These are phyloP conservation scores for Veloporphyrellus conicus DNA, from an alignment of 1,284 basidiomycete genomes.

Conservation along the genomic window DNA sequence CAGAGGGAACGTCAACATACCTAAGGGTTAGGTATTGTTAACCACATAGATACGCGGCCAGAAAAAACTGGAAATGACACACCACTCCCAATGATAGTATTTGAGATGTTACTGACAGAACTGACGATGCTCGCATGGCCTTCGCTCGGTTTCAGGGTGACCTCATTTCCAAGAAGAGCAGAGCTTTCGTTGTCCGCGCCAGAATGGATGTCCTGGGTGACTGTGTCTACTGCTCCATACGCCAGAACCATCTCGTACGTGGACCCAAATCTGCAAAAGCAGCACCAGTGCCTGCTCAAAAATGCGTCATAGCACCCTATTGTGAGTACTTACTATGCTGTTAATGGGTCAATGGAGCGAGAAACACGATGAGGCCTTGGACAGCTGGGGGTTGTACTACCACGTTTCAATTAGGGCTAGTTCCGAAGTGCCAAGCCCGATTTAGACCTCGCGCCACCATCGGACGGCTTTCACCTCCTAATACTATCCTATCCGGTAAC, in stretches of 20 bases:
- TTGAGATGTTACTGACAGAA: conserved; percentile 72
- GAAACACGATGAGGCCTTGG: too few species aligned
- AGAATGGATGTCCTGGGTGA: conserved; percentile 1
- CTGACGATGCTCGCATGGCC: conserved; percentile 66
- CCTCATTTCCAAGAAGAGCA: conserved; percentile 49
- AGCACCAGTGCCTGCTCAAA: not conserved
- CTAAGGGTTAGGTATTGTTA: conserved; percentile 34
- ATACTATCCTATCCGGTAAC: too few species aligned
- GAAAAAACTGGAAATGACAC: conserved; percentile 30
- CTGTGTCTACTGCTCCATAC: conserved; percentile 50
- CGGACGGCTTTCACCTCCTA: too few species aligned
- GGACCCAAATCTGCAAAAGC: conserved; percentile 25
- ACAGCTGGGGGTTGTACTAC: too few species aligned
- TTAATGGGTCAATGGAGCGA: too few species aligned
- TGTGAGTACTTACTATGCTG: not conserved
- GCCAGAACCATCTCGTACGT: conserved; percentile 61
- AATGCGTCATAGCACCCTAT: not conserved
- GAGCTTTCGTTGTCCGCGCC: conserved; percentile 43
- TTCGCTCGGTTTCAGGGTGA: conserved; percentile 39
- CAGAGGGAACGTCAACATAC: conserved; percentile 81
- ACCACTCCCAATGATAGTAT: conserved; percentile 89
- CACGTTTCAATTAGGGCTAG: too few species aligned
- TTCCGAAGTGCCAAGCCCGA: not conserved
- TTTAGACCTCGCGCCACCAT: not conserved
- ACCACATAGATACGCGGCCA: conserved; percentile 1